Evolutionary conservation across 2,329 filamentous ascomycete genomes (phyloP).

Genomic region (Hortaea sp.): DNA sequence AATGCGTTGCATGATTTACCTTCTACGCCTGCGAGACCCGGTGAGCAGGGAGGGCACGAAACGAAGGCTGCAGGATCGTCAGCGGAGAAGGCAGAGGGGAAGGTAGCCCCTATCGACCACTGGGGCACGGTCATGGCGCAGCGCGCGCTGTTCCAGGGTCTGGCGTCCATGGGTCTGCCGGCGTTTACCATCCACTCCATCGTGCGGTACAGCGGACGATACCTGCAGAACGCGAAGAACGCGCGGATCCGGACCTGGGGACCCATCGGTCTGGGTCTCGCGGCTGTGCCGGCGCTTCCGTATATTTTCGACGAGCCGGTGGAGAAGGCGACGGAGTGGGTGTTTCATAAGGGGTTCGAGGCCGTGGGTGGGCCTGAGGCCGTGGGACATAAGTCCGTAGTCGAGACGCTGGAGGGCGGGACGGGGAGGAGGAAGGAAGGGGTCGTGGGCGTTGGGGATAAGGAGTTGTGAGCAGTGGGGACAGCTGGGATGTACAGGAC

Average conservation of each 20-base stretch:
- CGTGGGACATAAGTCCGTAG: slow-evolving; percentile 26
- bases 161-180: slow-evolving; percentile 89
- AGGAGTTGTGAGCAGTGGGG: no score
- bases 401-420: no score
- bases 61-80: neutral
- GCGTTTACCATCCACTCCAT: slow-evolving; percentile 91
- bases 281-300: slow-evolving; percentile 69
- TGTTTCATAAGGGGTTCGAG: slow-evolving; percentile 74
- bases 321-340: slow-evolving; percentile 81
- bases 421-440: no score
- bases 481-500: no score
- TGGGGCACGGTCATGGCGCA: slow-evolving; percentile 86
- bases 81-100: neutral
- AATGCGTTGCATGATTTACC: slow-evolving; percentile 36
- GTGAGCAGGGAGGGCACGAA: slow-evolving; percentile 3
- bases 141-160: slow-evolving; percentile 75
- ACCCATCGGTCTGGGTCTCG: slow-evolving; percentile 67
- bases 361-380: slow-evolving; percentile 56
- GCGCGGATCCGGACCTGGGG: slow-evolving; percentile 68
- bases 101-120: slow-evolving; percentile 69
- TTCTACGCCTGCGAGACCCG: neutral
- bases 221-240: slow-evolving; percentile 77
- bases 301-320: slow-evolving; percentile 85
- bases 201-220: slow-evolving; percentile 76
- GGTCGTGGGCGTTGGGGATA: no score